phyloP scores from a whole-genome alignment of 495 filamentous ascomycete species.

The Lasiosphaeris hirsuta region DNA sequence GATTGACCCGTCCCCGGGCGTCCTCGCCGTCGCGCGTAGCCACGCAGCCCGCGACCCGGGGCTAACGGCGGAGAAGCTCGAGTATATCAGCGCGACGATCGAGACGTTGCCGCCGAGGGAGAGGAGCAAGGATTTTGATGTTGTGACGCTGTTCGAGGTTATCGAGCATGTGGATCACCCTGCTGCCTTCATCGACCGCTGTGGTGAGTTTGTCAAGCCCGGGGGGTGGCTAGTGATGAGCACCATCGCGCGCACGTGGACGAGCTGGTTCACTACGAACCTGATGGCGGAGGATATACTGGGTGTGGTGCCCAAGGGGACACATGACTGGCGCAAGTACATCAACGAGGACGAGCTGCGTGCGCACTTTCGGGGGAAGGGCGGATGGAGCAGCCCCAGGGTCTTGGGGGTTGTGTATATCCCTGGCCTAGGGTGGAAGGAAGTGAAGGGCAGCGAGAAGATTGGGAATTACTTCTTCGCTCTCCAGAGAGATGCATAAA shows the following conservation, averaged over 20 bases:
- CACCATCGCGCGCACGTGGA: constrained; percentile 85
- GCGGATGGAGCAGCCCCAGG: constrained; percentile 49
- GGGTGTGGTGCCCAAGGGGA: constrained; percentile 82
- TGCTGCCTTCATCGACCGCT: constrained; percentile 62
- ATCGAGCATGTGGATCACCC: constrained; percentile 84
- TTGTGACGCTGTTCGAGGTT: constrained; percentile 89
- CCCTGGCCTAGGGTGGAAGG: constrained; percentile 87
- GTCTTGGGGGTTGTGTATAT: constrained; percentile 88
- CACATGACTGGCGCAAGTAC: constrained; percentile 95
- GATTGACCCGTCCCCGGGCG: constrained; percentile 78
- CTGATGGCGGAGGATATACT: constrained; percentile 86
- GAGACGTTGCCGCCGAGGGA: constrained; percentile 56
- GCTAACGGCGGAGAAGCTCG: constrained; percentile 53
- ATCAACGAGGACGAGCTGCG: constrained; percentile 81
- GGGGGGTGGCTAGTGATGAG: constrained; percentile 90
- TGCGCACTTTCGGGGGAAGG: constrained; percentile 49
- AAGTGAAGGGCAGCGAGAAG: constrained; percentile 75
- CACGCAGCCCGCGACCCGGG: constrained; percentile 71
- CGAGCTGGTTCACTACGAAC: constrained; percentile 87
- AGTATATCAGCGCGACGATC: constrained; percentile 67
- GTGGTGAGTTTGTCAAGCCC: constrained; percentile 71
- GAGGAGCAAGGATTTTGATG: constrained; percentile 52
- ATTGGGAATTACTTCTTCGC: constrained; percentile 97
- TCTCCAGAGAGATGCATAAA: constrained; percentile 52
- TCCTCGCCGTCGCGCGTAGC: constrained; percentile 71